Conservation (phyloP, 495 filamentous ascomycete species). For the Aspergillus baeticus region DNA sequence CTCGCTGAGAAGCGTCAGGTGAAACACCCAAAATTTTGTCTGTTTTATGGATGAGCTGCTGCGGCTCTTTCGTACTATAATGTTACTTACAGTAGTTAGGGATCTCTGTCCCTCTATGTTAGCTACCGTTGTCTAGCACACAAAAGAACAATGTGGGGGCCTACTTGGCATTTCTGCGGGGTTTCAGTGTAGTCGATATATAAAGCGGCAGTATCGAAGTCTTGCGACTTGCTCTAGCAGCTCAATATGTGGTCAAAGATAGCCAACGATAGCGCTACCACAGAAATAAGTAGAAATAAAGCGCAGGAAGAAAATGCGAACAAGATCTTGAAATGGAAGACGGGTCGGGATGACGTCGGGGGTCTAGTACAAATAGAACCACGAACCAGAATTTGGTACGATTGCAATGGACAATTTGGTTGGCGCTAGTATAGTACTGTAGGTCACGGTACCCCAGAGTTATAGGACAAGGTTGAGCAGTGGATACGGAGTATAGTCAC, state of each 20-base stretch:
- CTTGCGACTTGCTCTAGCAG: not conserved
- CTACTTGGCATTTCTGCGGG: slow-evolving; percentile 14
- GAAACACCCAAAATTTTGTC: slow-evolving; percentile 71
- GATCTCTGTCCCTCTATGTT: slow-evolving; percentile 19
- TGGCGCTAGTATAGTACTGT: not conserved
- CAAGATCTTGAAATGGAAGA: not conserved
- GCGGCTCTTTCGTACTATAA: not conserved
- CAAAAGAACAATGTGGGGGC: not conserved
- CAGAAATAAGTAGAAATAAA: not conserved
- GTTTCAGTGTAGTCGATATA: not conserved
- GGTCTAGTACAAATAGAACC: not conserved
- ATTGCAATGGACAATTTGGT: too few species aligned
- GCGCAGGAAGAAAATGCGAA: not conserved
- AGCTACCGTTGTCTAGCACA: not conserved
- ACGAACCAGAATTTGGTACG: not conserved
- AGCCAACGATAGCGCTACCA: too few species aligned
- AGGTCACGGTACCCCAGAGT: too few species aligned
- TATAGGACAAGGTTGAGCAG: too few species aligned
- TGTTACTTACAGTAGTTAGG: slow-evolving; percentile 33
- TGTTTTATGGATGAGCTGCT: slow-evolving; percentile 16
- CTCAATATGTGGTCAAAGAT: too few species aligned
- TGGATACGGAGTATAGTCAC: too few species aligned
- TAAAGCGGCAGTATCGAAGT: too few species aligned
- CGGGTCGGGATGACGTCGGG: slow-evolving; percentile 10
- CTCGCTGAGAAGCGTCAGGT: slow-evolving; percentile 69